Evolutionary conservation across 352 stramenopile genomes (phyloP), one percentile per base, ranked within the genome.

Genomic region (Globisporangium ultimum): DNA sequence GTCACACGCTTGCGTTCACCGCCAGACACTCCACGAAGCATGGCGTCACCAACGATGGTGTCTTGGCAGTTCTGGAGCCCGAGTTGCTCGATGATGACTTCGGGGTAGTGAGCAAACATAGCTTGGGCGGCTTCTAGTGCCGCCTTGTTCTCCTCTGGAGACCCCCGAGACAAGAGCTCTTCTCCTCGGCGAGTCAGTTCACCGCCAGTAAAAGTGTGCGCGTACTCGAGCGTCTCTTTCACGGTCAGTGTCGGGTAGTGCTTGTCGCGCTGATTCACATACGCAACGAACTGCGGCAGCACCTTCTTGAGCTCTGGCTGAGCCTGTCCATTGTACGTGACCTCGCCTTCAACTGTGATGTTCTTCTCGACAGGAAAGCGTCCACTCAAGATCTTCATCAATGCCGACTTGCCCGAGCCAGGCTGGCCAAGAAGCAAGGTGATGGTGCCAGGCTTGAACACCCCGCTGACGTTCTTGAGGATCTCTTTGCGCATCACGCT

Each of bases 241-340:
- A 80, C 67, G 1, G 77, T 87, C 24, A 87, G 61, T 22, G 67
- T 80, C 40, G 76, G 72, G 45, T 78, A 79, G 55, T 84, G 74
- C 46, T 56, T 54, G 54, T 87, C 73, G 40, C 49, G 66, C 61
- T 87, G 77, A 4, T 58, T 78, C 17, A 88, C 72, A 49, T 87
- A 85, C 11, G 61, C 58, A 17, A 75, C 67, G 48, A 81, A 77
- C 60, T 87, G 73, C 1, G 76, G 76, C 32, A 88, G 42, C 24
- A 32, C 24, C 24, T 32, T 32, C 24, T 32, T 32, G 24, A 32
- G 0, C 69, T 63, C 51, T 75, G 69, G 8, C 66, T 18, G 15
- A 87, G 32, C 41, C 64, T 48, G 13, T 72, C 78, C 76, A 51
- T 86, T 87, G 70, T 85, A 86, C 32, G 65, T 71, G 53, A 88